A percentile compares a stretch with the other conserved stretches of the same genome.
These are phyloP conservation scores for Clarireedia hainanense DNA, from an alignment of 2,329 filamentous ascomycete species.

Conservation along the genomic window DNA sequence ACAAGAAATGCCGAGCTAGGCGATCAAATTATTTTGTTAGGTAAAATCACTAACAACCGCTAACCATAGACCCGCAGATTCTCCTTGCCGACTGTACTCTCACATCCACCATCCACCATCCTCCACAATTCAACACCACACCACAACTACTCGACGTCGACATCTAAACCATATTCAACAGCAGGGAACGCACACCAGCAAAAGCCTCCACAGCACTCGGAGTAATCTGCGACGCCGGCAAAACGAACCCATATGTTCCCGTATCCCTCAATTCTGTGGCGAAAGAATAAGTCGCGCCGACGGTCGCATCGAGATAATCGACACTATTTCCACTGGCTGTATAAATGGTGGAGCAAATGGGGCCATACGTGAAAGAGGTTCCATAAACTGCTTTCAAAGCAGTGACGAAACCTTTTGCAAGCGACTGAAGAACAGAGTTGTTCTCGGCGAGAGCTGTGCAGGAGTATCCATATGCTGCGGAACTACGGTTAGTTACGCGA, in stretches of 20 bases:
- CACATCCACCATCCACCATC: no score
- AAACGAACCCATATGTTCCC: slow-evolving; percentile 40
- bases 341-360: slow-evolving; percentile 55
- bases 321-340: slow-evolving; percentile 40
- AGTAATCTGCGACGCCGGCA: slow-evolving; percentile 40
- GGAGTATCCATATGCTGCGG: slow-evolving; percentile 47
- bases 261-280: slow-evolving; percentile 43
- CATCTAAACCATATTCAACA: no score
- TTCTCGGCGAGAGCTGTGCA: slow-evolving; percentile 41
- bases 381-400: slow-evolving; percentile 50
- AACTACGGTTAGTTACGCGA: not conserved
- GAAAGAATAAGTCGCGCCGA: slow-evolving; percentile 30
- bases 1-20: no score
- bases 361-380: slow-evolving; percentile 34
- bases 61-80: no score
- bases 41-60: no score
- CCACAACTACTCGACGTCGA: no score
- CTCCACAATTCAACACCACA: no score
- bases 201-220: slow-evolving; percentile 40
- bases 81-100: no score
- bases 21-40: no score
- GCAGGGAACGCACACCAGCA: slow-evolving; percentile 28
- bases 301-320: slow-evolving; percentile 37
- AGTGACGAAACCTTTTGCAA: slow-evolving; percentile 41
- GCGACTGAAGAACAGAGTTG: slow-evolving; percentile 38